Base-by-base conservation (phyloP, 352 stramenopile species). In the Pythium brachiatum region DNA sequence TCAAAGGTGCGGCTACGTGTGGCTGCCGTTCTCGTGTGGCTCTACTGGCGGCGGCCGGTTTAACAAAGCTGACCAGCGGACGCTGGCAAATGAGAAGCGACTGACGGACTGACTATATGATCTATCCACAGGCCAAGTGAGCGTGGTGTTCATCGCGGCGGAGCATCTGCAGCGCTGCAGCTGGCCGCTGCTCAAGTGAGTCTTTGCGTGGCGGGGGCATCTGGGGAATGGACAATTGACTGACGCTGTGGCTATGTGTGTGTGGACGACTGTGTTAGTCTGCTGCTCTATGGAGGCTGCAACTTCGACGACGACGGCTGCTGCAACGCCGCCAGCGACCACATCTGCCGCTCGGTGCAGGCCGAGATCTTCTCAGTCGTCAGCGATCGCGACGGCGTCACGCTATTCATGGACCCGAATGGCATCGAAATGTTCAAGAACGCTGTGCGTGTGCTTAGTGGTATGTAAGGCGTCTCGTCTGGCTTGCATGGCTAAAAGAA, bases 311-410 rank as follows among this genome's bases (percentile, higher is more conserved):
- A 91, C 55, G 89, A 83, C 52, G 79, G 82, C 31, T 72, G 64
- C 41, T 68, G 78, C 43, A 88, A 78, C 62, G 61, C 75, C 21
- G 70, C 72, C 23, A 58, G 68, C 12, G 60, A 60, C 27, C 86
- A 94, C 64, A 66, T 93, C 25, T 94, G 86, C 57, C 86, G 84
- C 25, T 86, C 85, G 21, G 73, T 80, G 50, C 78, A 92, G 72
- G 81, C 86, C 16, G 86, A 95, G 64, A 84, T 95, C 65, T 95
- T 95, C 67, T 93, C 86, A 38, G 80, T 95, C 38, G 81, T 90
- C 23, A 86, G 75, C 53, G 86, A 95, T 57, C 73, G 71, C 8
- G 86, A 93, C 31, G 86, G 86, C 39, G 69, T 80, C 39, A 95
- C 86, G 51, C 62, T 95, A 21, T 95, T 92, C 57, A 89, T 93